phyloP scores from a whole-genome alignment of 2,329 filamentous ascomycete genomes.

The Aspergillus piperis region DNA sequence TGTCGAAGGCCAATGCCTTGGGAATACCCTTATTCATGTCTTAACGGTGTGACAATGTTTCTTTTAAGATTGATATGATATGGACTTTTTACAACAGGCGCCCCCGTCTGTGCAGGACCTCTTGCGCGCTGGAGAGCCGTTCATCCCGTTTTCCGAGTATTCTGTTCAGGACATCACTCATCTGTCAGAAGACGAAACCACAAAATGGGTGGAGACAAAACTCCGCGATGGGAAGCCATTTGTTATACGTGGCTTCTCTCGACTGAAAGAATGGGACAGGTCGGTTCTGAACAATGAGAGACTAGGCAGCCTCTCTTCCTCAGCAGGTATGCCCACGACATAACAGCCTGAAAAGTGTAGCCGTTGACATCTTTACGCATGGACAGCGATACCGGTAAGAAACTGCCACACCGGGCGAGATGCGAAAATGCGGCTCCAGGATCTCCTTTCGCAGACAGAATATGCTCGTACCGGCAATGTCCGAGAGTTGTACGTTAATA shows the following conservation, averaged over 20 bases:
- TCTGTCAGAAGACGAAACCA: constrained; percentile 5
- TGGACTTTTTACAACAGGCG: constrained; percentile 9
- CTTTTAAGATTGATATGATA: neutral
- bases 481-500: constrained; percentile 26
- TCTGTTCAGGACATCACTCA: constrained; percentile 12
- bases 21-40: neutral
- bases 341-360: neutral
- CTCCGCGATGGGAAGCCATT: constrained; percentile 36
- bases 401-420: constrained; percentile 39
- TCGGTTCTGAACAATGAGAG: constrained; percentile 32
- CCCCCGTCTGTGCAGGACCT: constrained; percentile 15
- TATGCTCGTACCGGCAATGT: constrained; percentile 3
- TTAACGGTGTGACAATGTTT: neutral
- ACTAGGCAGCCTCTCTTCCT: constrained; percentile 35
- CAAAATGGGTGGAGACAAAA: constrained; percentile 32
- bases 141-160: constrained; percentile 26
- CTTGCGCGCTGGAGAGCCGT: constrained; percentile 15
- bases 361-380: constrained; percentile 4
- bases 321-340: constrained; percentile 29
- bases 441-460: constrained; percentile 26
- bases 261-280: constrained; percentile 30
- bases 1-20: neutral
- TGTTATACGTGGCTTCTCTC: constrained; percentile 37
- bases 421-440: constrained; percentile 35
- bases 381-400: constrained; percentile 33